Evolutionary conservation across 106 monocot genomes (phyloP), one percentile per base, ranked within the genome.

Genomic region (Xerophyta viscosa): DNA sequence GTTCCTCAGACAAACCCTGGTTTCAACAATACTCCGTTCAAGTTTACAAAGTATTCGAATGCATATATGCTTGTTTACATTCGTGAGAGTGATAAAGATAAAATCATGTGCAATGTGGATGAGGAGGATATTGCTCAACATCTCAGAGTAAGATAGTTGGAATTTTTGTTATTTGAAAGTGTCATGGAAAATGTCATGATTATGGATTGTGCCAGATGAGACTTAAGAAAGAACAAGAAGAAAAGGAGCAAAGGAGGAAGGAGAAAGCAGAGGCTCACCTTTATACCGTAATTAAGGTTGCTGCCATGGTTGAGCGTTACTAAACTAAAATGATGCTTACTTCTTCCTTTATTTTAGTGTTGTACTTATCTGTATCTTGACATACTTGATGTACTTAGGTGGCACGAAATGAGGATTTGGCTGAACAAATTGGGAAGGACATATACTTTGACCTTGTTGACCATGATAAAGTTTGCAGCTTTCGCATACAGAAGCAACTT

Each of bases 51-150:
- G 57, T 98, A 98, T 64, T 98, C 96, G 58, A 98, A 98, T 79
- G 96, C 96, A 8, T 98, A 98, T 58, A 98, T 98, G 96, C 82
- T 98, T 61, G 96, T 89, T 21, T 98, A 98, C 54, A 82, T 98
- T 63, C 89, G 96, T 54, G 96, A 98, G 60, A 86, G 85, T 71
- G 89, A 98, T 63, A 98, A 86, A 73, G 96, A 98, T 24, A 96
- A 89, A 62, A 82, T 98, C 39, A 86, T 98, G 28, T 98, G 96
- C 29, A 82, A 84, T 77, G 96, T 98, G 58, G 89, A 98, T 60
- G 96, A 98, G 71, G 89, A 98, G 62, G 96, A 98, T 41, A 98
- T 98, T 29, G 96, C 96, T 11, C 89, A 98, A 63, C 96, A 98
- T 50, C 77, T 98, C 22, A 73, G 89, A 70, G 89, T 89, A 70